Percentiles rank a stretch among this genome's conserved stretches.
Conservation (phyloP, 2,329 filamentous ascomycete species). For the Tolypocladium sp. region DNA sequence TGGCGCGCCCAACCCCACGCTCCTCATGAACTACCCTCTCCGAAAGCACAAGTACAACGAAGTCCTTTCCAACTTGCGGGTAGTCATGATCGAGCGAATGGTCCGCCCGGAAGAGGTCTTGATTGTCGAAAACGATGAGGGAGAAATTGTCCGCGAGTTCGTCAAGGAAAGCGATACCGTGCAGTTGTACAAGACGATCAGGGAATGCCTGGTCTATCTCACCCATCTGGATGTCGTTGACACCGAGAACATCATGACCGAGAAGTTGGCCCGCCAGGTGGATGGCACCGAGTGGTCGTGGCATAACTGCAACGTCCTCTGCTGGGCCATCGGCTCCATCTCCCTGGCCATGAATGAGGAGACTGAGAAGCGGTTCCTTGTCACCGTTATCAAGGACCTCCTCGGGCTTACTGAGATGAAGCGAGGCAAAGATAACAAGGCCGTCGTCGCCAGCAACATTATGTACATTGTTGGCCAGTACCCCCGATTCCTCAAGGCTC, state of each 20-base stretch:
- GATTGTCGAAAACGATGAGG: conserved; percentile 99
- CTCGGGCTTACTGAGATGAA: conserved; percentile 98
- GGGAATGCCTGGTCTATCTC: conserved; percentile 93
- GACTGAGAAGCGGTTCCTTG: conserved; percentile 95
- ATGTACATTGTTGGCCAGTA: conserved; percentile 99
- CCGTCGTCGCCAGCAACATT: conserved; percentile 96
- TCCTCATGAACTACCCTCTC: conserved; percentile 84
- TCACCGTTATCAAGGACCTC: conserved; percentile 97
- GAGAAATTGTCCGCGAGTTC: conserved; percentile 97
- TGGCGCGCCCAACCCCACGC: conserved; percentile 73
- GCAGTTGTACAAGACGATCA: conserved; percentile 96
- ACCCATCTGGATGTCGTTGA: conserved; percentile 96
- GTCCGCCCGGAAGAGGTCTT: conserved; percentile 94
- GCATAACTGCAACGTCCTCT: conserved; percentile 99
- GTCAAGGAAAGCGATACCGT: conserved; percentile 99
- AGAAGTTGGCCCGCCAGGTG: conserved; percentile 91
- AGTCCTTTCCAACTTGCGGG: conserved; percentile 83
- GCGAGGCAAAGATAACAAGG: conserved; percentile 98
- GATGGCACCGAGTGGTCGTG: conserved; percentile 97
- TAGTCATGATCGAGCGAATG: conserved; percentile 99
- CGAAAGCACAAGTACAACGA: conserved; percentile 98
- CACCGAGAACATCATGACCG: conserved; percentile 98
- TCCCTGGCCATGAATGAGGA: conserved; percentile 99
- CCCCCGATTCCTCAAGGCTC: conserved; percentile 93
- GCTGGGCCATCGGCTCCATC: conserved; percentile 98